A percentile compares a stretch with the other conserved stretches of the same genome.
Conservation (phyloP, 2,329 filamentous ascomycete species). For the Colletotrichum nymphaeae region DNA sequence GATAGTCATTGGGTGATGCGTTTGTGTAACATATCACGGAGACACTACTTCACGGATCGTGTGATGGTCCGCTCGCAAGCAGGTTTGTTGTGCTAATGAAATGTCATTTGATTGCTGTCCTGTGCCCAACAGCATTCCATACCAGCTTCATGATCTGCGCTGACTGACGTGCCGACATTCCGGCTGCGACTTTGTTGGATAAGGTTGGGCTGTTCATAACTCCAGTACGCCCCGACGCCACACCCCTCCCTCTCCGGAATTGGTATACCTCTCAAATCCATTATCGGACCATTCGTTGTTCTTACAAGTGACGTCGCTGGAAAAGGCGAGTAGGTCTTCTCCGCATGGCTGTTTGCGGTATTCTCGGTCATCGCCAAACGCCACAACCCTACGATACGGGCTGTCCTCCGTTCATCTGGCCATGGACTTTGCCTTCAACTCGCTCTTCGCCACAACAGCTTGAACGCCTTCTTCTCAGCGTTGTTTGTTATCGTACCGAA, state of each 20-base stretch:
- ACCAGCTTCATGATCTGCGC: background rate
- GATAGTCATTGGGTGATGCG: background rate
- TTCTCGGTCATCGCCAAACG: conserved; percentile 1
- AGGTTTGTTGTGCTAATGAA: background rate
- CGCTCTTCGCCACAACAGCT: background rate
- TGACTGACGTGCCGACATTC: conserved; percentile 11
- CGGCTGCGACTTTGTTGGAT: conserved; percentile 1
- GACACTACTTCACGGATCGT: background rate
- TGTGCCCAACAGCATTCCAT: background rate
- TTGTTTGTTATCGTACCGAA: background rate
- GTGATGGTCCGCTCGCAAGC: background rate
- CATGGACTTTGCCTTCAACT: background rate
- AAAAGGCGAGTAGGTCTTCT: background rate
- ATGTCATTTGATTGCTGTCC: background rate
- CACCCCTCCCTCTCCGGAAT: conserved; percentile 11
- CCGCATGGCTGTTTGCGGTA: conserved; percentile 14
- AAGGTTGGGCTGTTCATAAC: conserved; percentile 2
- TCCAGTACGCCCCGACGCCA: conserved; percentile 29
- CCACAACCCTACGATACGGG: background rate
- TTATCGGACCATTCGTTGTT: conserved; percentile 1
- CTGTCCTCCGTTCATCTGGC: background rate
- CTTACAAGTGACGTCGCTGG: conserved; percentile 5
- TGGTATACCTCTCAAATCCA: conserved; percentile 16
- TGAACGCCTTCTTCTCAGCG: background rate
- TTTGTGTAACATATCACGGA: background rate